Evolutionary conservation across 495 filamentous ascomycete species (phyloP).

Genomic region (Darksidea phi): DNA sequence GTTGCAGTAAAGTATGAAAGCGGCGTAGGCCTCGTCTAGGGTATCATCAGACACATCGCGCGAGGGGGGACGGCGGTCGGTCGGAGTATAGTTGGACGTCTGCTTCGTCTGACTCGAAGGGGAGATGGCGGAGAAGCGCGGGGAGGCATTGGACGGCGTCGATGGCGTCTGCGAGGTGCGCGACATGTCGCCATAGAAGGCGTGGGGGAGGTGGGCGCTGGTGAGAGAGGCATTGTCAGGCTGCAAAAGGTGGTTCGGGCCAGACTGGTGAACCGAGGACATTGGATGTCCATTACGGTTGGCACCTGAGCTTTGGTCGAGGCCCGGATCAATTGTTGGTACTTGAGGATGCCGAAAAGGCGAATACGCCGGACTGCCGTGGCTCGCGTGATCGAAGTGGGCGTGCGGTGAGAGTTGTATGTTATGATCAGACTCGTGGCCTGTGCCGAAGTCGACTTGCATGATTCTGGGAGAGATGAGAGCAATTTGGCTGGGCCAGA

Average conservation of each 20-base stretch:
- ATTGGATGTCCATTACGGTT: conserved; percentile 36
- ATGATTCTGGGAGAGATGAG: conserved; percentile 26
- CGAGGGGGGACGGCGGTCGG: conserved; percentile 59
- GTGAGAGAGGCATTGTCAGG: conserved; percentile 32
- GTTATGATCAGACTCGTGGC: conserved; percentile 33
- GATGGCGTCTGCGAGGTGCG: conserved; percentile 33
- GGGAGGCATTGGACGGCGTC: conserved; percentile 37
- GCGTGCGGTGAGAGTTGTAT: conserved; percentile 33
- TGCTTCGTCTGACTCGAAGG: conserved; percentile 33
- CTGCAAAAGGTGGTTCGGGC: conserved; percentile 27
- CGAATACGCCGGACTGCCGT: conserved; percentile 31
- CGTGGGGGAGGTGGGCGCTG: conserved; percentile 26
- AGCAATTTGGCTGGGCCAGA: conserved; percentile 10
- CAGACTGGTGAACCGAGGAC: conserved; percentile 27
- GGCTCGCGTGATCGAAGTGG: conserved; percentile 31
- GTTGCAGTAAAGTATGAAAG: conserved; percentile 84
- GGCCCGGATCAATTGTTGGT: conserved; percentile 35
- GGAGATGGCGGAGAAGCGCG: conserved; percentile 34
- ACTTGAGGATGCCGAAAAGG: conserved; percentile 34
- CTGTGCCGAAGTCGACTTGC: conserved; percentile 34
- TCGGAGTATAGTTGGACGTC: conserved; percentile 28
- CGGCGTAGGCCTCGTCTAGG: conserved; percentile 83
- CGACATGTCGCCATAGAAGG: conserved; percentile 36
- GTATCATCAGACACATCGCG: conserved; percentile 67
- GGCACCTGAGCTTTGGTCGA: conserved; percentile 27